A percentile compares a stretch with the other conserved stretches of the same genome.
phyloP scores from a whole-genome alignment of 768 basidiomycete genomes.

The Lactarius akahatsu region DNA sequence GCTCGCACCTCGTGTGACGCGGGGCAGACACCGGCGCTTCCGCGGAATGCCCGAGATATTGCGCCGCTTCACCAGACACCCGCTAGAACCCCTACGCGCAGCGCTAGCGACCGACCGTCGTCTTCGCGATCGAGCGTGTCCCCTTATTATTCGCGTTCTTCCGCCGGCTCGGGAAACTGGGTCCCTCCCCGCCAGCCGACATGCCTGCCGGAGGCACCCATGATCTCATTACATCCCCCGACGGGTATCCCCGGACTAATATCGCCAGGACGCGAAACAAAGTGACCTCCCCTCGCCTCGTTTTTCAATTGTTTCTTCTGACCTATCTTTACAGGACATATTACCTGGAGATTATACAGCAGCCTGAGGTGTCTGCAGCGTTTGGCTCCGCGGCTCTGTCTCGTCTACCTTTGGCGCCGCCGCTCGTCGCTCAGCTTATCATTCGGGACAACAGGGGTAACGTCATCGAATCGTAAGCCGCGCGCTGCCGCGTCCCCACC shows the following conservation, averaged over 20 bases:
- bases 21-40: conserved; percentile 5
- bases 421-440: conserved; percentile 76
- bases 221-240: conserved; percentile 19
- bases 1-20: conserved; percentile 4
- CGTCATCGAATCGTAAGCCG: conserved; percentile 72
- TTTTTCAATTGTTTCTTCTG: conserved; percentile 10
- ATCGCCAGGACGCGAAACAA: conserved; percentile 25
- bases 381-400: conserved; percentile 74
- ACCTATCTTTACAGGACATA: conserved; percentile 45
- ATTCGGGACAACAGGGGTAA: conserved; percentile 72
- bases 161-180: conserved; percentile 25
- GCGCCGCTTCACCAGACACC: not conserved
- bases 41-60: conserved; percentile 17
- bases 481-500: conserved; percentile 28
- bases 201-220: conserved; percentile 20
- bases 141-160: conserved; percentile 24
- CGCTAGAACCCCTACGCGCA: conserved; percentile 10
- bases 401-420: conserved; percentile 80
- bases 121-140: conserved; percentile 27
- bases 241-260: conserved; percentile 22
- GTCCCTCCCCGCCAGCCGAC: conserved; percentile 22
- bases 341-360: conserved; percentile 81
- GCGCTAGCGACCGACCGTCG: conserved; percentile 25
- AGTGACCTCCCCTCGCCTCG: conserved; percentile 22
- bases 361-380: conserved; percentile 79